Percentiles rank a stretch among this genome's conserved stretches.
Conservation (phyloP, 345 rosid genomes). For the Moringa oleifera region DNA sequence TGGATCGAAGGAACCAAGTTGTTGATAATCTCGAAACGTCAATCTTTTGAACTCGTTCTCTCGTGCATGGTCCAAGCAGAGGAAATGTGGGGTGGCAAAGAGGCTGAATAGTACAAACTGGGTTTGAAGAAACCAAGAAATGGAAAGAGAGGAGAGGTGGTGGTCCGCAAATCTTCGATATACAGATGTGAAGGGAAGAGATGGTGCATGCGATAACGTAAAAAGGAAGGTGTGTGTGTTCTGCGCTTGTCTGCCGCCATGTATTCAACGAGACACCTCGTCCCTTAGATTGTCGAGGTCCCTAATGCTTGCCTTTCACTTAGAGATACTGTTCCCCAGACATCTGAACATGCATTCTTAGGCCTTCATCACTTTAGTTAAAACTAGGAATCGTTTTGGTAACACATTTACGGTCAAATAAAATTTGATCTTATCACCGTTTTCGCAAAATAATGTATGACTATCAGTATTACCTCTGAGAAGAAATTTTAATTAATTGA, state of each 20-base stretch:
- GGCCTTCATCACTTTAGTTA: no score
- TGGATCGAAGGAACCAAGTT: background rate
- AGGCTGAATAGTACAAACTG: background rate
- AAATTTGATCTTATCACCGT: no score
- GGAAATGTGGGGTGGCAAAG: no score
- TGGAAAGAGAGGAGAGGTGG: constrained; percentile 19
- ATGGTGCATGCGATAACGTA: constrained; percentile 30
- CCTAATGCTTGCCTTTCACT: no score
- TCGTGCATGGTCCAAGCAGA: constrained; percentile 11
- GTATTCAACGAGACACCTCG: constrained; percentile 28
- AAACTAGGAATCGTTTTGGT: no score
- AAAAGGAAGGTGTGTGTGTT: constrained; percentile 49
- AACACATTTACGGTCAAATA: no score
- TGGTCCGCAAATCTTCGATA: constrained; percentile 24
- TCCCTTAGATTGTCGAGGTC: background rate
- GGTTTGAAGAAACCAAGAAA: constrained; percentile 15
- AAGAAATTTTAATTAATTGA: no score
- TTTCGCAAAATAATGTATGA: no score
- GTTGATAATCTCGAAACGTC: constrained; percentile 26
- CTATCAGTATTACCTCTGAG: no score
- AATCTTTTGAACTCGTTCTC: background rate
- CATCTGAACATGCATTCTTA: no score
- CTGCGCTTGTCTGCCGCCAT: constrained; percentile 66
- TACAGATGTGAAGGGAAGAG: constrained; percentile 2
- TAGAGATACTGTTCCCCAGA: no score